Evolutionary conservation across 257 asterid genomes (phyloP).

Genomic region (Solanum sejunctum): DNA sequence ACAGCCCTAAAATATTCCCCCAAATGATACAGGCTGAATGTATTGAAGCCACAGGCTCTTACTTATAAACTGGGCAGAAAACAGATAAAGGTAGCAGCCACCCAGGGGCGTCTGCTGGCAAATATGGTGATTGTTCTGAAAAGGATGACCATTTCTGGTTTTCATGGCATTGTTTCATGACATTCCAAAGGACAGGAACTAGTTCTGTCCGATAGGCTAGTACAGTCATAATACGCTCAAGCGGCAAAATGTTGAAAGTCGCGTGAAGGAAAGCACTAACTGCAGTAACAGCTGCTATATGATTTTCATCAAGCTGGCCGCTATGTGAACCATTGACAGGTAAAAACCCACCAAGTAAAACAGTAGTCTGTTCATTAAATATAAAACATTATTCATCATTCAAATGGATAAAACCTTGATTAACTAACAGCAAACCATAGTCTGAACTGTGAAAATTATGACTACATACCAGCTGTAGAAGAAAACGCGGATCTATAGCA

Average conservation of each 20-base stretch:
- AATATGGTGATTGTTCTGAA: constrained; percentile 54
- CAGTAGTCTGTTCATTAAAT: constrained; percentile 51
- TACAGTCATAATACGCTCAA: constrained; percentile 78
- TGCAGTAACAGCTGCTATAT: constrained; percentile 72
- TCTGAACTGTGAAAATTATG: not conserved
- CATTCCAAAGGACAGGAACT: constrained; percentile 75
- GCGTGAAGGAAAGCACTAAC: constrained; percentile 80
- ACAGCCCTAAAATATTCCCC: not conserved
- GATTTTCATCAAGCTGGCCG: constrained; percentile 41
- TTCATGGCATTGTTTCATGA: constrained; percentile 76
- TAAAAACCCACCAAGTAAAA: constrained; percentile 49
- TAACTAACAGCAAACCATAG: not conserved
- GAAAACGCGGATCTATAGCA: constrained; percentile 67
- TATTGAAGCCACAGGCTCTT: constrained; percentile 19
- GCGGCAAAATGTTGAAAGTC: constrained; percentile 69
- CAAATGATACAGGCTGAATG: not conserved
- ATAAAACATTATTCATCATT: not conserved
- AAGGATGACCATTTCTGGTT: constrained; percentile 67
- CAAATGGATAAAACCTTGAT: constrained; percentile 1
- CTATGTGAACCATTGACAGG: constrained; percentile 22
- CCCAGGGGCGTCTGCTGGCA: constrained; percentile 67
- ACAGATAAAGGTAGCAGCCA: constrained; percentile 83
- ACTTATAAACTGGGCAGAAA: constrained; percentile 96
- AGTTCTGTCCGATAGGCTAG: constrained; percentile 91
- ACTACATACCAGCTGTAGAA: constrained; percentile 61